Evolutionary conservation across 106 monocot genomes (phyloP).

Genomic region (Allium sativum): DNA sequence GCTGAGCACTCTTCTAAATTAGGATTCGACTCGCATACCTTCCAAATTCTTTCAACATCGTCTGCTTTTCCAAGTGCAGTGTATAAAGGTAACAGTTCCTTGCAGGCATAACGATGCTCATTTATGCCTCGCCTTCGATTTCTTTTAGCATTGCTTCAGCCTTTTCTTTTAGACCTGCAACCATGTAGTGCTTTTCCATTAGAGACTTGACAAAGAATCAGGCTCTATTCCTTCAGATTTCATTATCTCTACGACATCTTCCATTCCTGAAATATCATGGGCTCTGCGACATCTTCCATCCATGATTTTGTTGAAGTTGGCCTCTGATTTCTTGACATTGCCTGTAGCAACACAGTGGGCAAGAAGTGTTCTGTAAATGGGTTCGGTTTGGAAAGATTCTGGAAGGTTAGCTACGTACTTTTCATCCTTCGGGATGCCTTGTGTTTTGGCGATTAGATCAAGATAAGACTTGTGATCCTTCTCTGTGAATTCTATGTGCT

Average conservation of each 20-base stretch:
- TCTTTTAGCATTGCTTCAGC: conserved; percentile 37
- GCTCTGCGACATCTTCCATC: conserved; percentile 39
- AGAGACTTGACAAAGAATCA: conserved; percentile 32
- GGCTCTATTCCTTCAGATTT: conserved; percentile 61
- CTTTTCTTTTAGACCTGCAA: conserved; percentile 37
- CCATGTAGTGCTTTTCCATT: conserved; percentile 53
- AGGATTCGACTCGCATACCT: conserved; percentile 26
- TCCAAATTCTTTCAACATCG: conserved; percentile 75
- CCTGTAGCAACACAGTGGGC: conserved; percentile 42
- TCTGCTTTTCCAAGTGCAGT: conserved; percentile 46
- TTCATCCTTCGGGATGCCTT: conserved; percentile 49
- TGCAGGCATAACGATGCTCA: conserved; percentile 38
- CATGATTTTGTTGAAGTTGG: conserved; percentile 69
- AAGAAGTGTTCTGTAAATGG: conserved; percentile 63
- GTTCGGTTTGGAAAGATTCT: conserved; percentile 35
- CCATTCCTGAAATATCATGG: conserved; percentile 68
- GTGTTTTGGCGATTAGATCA: conserved; percentile 58
- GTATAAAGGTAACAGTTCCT: conserved; percentile 46
- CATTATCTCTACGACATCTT: conserved; percentile 66
- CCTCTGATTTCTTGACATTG: conserved; percentile 67
- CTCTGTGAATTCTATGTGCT: conserved; percentile 53
- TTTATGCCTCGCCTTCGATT: conserved; percentile 65
- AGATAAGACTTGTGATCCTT: conserved; percentile 57
- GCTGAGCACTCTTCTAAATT: conserved; percentile 25
- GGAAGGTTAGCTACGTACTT: conserved; percentile 60